These are phyloP conservation scores for Phytophthora colocasiae DNA, from an alignment of 352 stramenopile species.

Conservation along the genomic window DNA sequence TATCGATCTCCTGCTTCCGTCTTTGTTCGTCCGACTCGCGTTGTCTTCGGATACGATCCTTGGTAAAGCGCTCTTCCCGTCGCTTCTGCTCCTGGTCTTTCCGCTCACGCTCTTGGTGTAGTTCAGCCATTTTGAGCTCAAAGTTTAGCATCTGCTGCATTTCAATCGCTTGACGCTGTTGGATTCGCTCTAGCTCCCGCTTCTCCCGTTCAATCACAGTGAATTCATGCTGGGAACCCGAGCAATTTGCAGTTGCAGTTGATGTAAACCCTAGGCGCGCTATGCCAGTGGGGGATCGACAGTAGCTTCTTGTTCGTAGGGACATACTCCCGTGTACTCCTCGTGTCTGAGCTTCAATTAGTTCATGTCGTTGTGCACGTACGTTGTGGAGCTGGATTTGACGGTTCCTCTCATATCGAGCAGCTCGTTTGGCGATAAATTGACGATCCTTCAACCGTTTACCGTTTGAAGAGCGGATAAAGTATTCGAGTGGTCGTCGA, in stretches of 20 bases:
- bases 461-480: conserved; percentile 40
- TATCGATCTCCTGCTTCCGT: conserved; percentile 60
- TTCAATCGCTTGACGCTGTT: conserved; percentile 65
- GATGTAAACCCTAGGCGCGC: conserved; percentile 22
- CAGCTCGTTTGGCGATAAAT: conserved; percentile 63
- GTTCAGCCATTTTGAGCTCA: conserved; percentile 68
- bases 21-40: conserved; percentile 61
- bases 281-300: conserved; percentile 46
- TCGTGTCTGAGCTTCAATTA: conserved; percentile 60
- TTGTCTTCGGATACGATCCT: conserved; percentile 51
- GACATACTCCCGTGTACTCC: conserved; percentile 64
- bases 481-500: conserved; percentile 61
- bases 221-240: conserved; percentile 40
- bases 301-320: conserved; percentile 59
- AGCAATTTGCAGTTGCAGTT: conserved; percentile 11
- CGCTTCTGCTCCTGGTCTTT: conserved; percentile 59
- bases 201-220: conserved; percentile 75
- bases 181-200: conserved; percentile 73
- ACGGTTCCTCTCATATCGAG: conserved; percentile 66
- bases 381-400: conserved; percentile 59
- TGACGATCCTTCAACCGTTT: conserved; percentile 32
- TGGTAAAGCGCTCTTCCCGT: conserved; percentile 50
- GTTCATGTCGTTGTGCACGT: conserved; percentile 55
- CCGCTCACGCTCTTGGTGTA: conserved; percentile 57
- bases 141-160: conserved; percentile 80